phyloP scores from a whole-genome alignment of 2,329 filamentous ascomycete species.

The Chrysosporium queenslandicum region DNA sequence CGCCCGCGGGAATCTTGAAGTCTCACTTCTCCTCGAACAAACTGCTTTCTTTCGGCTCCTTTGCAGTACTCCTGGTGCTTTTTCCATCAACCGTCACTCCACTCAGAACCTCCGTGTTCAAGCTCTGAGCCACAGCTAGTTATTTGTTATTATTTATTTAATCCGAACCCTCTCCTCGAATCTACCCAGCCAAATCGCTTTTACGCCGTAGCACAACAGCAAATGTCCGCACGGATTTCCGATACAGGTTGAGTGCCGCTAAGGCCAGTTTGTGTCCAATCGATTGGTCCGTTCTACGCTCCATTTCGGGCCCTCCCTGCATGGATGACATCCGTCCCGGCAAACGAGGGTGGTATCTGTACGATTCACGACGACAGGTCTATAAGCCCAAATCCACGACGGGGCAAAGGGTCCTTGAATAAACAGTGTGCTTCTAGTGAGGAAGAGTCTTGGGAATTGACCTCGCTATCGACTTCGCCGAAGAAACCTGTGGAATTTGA shows the following conservation, averaged over 20 bases:
- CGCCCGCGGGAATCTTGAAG: no score
- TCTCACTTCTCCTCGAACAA: no score
- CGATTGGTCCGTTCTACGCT: background rate
- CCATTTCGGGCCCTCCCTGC: background rate
- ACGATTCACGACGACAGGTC: constrained; percentile 4
- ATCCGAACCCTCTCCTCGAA: no score
- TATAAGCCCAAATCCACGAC: background rate
- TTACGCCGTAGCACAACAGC: background rate
- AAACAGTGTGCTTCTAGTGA: background rate
- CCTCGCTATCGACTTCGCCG: background rate
- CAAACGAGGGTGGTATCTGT: background rate
- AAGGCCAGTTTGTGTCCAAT: background rate
- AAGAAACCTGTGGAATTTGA: constrained; percentile 6
- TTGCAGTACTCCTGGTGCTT: no score
- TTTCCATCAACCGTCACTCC: no score
- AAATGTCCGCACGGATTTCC: background rate
- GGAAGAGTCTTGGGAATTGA: background rate
- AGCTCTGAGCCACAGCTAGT: no score
- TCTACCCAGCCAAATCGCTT: no score
- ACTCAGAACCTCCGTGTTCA: no score
- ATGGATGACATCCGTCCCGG: constrained; percentile 7
- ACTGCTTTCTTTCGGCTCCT: no score
- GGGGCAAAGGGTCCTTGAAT: background rate
- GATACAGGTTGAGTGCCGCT: constrained; percentile 1
- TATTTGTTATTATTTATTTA: no score